Percentiles rank a stretch among this genome's conserved stretches.
Evolutionary conservation across 192 early-diverging fungal species (phyloP).

Genomic region (Diversispora epigaea): DNA sequence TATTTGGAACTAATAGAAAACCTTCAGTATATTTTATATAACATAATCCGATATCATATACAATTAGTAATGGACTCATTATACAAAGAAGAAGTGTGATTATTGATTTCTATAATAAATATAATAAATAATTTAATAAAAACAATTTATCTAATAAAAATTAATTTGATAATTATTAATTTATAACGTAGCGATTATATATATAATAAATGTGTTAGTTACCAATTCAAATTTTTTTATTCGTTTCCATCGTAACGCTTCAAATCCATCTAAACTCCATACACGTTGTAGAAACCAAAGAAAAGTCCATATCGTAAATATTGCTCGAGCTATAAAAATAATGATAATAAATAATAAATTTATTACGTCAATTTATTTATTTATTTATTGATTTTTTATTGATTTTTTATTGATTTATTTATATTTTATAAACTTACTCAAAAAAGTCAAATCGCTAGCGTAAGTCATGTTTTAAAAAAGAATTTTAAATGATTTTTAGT

Average conservation of each 20-base stretch:
- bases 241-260: conserved; percentile 24
- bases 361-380: no score
- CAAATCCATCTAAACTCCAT: conserved; percentile 27
- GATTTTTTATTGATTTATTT: not conserved
- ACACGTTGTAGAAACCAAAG: conserved; percentile 29
- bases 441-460: conserved; percentile 9
- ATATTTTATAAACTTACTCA: not conserved
- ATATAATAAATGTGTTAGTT: not conserved
- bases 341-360: no score
- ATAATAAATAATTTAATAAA: not conserved
- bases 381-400: not conserved
- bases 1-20: conserved; percentile 29
- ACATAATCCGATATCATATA: conserved; percentile 32
- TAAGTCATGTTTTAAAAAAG: not conserved
- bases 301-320: conserved; percentile 24
- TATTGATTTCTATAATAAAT: conserved; percentile 15
- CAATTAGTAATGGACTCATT: conserved; percentile 19
- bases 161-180: not conserved
- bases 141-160: no score
- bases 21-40: conserved; percentile 45
- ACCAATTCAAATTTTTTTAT: conserved; percentile 30
- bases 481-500: no score
- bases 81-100: conserved; percentile 18
- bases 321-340: conserved; percentile 3
- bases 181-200: not conserved